Evolutionary conservation across 2,329 filamentous ascomycete species (phyloP).

Genomic region (Beauveria medogensis): DNA sequence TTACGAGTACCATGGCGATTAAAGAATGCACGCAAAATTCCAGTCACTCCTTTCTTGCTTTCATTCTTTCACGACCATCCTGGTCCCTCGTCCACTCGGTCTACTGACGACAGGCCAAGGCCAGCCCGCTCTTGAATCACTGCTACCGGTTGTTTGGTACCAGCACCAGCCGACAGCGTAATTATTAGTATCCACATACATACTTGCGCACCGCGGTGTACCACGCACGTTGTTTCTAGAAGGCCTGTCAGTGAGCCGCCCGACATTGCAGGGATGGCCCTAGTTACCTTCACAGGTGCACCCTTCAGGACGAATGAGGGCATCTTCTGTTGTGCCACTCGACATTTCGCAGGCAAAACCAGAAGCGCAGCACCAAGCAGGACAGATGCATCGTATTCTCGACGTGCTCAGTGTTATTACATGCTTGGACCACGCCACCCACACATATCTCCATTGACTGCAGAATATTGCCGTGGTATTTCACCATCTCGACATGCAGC

Average conservation of each 20-base stretch:
- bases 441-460: neutral
- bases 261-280: neutral
- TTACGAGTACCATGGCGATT: too few species aligned
- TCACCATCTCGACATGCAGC: constrained; percentile 2
- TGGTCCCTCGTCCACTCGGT: too few species aligned
- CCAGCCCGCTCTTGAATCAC: too few species aligned
- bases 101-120: too few species aligned
- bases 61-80: too few species aligned
- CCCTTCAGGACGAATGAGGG: neutral
- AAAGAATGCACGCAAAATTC: too few species aligned
- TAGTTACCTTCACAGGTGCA: too few species aligned
- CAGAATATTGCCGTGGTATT: constrained; percentile 4
- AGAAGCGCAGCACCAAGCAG: neutral
- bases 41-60: too few species aligned
- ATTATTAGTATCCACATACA: neutral
- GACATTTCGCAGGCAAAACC: neutral
- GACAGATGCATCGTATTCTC: neutral
- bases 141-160: too few species aligned
- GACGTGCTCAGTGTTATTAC: neutral
- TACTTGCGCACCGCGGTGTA: neutral
- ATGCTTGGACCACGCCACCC: neutral
- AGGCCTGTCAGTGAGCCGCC: neutral
- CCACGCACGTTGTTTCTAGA: neutral
- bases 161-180: too few species aligned
- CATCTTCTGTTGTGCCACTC: neutral